Percentiles rank a stretch among this genome's conserved stretches.
Evolutionary conservation across 1,284 basidiomycete species (phyloP).

Genomic region (Cryptococcus sp.): DNA sequence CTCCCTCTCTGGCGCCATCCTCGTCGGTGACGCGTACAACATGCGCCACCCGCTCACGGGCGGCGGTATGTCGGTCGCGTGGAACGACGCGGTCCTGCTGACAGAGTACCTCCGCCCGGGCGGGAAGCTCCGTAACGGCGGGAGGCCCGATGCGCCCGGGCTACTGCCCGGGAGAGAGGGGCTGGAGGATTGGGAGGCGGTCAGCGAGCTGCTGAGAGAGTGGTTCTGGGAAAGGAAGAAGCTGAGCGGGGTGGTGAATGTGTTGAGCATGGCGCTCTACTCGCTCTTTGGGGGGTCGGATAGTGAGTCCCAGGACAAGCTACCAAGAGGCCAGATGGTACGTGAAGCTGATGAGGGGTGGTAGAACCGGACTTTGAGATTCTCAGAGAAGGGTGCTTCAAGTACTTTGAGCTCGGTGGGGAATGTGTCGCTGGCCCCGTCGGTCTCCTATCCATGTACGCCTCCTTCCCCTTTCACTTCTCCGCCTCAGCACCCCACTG

Average conservation of each 20-base stretch:
- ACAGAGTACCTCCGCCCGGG: slow-evolving; percentile 58
- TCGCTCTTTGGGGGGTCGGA: slow-evolving; percentile 82
- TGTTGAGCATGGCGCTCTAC: slow-evolving; percentile 84
- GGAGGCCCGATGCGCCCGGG: not conserved
- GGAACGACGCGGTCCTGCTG: slow-evolving; percentile 76
- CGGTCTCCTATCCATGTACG: slow-evolving; percentile 74
- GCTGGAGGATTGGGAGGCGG: slow-evolving; percentile 60
- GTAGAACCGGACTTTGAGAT: slow-evolving; percentile 59
- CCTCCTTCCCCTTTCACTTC: slow-evolving; percentile 12
- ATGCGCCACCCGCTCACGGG: slow-evolving; percentile 99
- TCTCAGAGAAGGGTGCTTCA: slow-evolving; percentile 89
- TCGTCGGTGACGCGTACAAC: slow-evolving; percentile 96
- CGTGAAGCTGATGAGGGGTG: slow-evolving; percentile 3
- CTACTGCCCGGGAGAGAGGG: slow-evolving; percentile 41
- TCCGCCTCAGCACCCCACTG: not conserved
- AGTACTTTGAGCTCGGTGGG: slow-evolving; percentile 93
- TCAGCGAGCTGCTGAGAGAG: slow-evolving; percentile 59
- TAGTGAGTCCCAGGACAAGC: slow-evolving; percentile 55
- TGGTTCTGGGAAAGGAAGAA: slow-evolving; percentile 87
- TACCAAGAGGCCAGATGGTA: not conserved
- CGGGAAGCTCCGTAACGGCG: slow-evolving; percentile 1
- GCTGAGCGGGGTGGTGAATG: slow-evolving; percentile 78
- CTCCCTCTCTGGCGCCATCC: slow-evolving; percentile 63
- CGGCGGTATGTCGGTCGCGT: slow-evolving; percentile 91
- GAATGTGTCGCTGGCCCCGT: slow-evolving; percentile 86